Evolutionary conservation across 2,329 filamentous ascomycete species (phyloP).

Genomic region (Proliferodiscus dingleyae): DNA sequence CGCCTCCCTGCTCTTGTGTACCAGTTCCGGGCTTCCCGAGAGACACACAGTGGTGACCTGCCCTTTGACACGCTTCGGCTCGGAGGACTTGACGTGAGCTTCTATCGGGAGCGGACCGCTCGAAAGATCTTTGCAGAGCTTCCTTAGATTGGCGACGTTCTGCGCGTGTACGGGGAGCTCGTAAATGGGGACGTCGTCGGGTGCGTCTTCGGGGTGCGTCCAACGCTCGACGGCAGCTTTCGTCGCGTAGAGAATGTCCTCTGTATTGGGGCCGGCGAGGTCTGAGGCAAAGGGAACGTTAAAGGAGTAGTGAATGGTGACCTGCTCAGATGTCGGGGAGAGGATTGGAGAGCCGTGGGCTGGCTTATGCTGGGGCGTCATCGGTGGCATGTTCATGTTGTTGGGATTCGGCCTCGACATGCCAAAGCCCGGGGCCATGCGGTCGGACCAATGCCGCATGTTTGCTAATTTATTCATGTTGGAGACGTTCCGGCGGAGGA

Average conservation of each 20-base stretch:
- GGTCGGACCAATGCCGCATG: conserved; percentile 68
- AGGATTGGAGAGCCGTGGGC: conserved; percentile 51
- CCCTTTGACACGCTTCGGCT: conserved; percentile 66
- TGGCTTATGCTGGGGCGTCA: conserved; percentile 51
- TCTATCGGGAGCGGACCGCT: conserved; percentile 67
- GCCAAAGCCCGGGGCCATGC: conserved; percentile 64
- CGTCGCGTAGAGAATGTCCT: conserved; percentile 92
- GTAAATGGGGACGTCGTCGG: conserved; percentile 78
- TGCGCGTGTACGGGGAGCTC: conserved; percentile 87
- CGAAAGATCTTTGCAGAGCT: conserved; percentile 77
- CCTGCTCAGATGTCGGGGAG: conserved; percentile 67
- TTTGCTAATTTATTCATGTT: conserved; percentile 68
- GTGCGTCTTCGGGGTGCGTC: conserved; percentile 85
- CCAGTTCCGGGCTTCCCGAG: conserved; percentile 79
- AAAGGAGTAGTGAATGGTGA: conserved; percentile 88
- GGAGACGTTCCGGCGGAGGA: conserved; percentile 18
- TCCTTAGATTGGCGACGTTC: conserved; percentile 75
- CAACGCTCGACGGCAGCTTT: conserved; percentile 82
- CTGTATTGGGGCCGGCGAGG: conserved; percentile 83
- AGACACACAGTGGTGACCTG: conserved; percentile 84
- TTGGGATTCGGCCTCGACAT: conserved; percentile 46
- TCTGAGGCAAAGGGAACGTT: conserved; percentile 95
- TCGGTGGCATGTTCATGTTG: conserved; percentile 40
- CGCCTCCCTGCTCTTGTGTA: conserved; percentile 83
- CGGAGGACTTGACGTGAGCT: conserved; percentile 77